Conservation (phyloP, 208 protist species). For the Crithidia brevicula region DNA sequence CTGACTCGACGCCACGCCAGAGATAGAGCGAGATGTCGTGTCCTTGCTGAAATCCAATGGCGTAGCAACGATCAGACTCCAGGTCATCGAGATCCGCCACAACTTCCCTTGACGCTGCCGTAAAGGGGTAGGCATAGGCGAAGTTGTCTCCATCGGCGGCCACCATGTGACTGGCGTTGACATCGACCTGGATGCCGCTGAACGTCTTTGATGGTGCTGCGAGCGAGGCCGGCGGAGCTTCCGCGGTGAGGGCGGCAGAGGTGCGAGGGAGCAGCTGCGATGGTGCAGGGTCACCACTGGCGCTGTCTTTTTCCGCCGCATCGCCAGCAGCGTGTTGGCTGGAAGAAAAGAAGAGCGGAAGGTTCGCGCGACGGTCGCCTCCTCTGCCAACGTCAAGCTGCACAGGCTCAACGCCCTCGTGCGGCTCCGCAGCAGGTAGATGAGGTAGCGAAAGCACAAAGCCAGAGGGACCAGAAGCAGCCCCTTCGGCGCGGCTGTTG, state of each 20-base stretch:
- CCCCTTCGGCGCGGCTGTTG: background rate
- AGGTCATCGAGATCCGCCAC: constrained; percentile 65
- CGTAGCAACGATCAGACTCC: constrained; percentile 53
- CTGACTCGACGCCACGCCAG: constrained; percentile 50
- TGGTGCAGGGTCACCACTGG: too few relatives aligned
- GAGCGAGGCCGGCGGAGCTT: background rate
- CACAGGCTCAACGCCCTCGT: too few relatives aligned
- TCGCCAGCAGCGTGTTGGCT: too few relatives aligned
- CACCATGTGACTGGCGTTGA: background rate
- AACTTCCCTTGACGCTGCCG: constrained; percentile 16
- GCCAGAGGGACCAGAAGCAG: too few relatives aligned
- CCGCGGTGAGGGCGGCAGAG: too few relatives aligned
- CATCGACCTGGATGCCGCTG: background rate
- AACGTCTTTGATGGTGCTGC: background rate
- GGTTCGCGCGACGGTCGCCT: too few relatives aligned
- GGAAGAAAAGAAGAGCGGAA: too few relatives aligned
- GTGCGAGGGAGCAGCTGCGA: too few relatives aligned
- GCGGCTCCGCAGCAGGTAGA: too few relatives aligned
- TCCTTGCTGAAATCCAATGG: constrained; percentile 45
- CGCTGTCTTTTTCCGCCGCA: too few relatives aligned
- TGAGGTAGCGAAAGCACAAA: too few relatives aligned
- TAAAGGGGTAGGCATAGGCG: constrained; percentile 57
- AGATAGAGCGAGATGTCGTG: constrained; percentile 44
- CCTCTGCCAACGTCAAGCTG: too few relatives aligned
- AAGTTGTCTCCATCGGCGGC: constrained; percentile 27